phyloP scores from a whole-genome alignment of 768 basidiomycete species.

The Tricholoma bakamatsutake region DNA sequence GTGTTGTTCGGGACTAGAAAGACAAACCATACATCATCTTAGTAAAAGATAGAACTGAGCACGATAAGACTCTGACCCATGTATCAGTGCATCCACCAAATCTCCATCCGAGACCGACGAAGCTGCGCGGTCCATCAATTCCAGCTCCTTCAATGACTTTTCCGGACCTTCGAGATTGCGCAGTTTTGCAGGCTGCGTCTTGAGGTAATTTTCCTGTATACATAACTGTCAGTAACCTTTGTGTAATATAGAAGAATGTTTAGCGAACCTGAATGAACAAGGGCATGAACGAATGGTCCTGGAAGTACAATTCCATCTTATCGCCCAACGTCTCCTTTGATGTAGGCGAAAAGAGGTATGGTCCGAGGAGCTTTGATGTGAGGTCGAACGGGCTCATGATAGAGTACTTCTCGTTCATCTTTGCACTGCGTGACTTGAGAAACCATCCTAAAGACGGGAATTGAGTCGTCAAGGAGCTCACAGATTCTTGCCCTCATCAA shows the following conservation, averaged over 20 bases:
- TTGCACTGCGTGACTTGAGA: conserved; percentile 43
- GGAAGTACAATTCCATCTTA: conserved; percentile 96
- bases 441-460: neutral
- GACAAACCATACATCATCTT: neutral
- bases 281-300: conserved; percentile 91
- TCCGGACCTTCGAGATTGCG: conserved; percentile 58
- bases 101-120: conserved; percentile 94
- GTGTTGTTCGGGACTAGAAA: conserved; percentile 81
- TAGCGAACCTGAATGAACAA: conserved; percentile 81
- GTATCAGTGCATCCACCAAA: conserved; percentile 88
- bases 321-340: conserved; percentile 78
- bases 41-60: neutral
- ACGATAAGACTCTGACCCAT: conserved; percentile 56
- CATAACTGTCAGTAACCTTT: neutral
- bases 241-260: neutral
- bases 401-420: conserved; percentile 88
- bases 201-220: conserved; percentile 89
- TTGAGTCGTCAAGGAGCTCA: conserved; percentile 32
- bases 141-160: conserved; percentile 62
- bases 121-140: conserved; percentile 83
- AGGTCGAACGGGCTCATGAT: conserved; percentile 92
- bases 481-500: conserved; percentile 90
- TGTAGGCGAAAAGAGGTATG: conserved; percentile 83
- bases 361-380: conserved; percentile 83
- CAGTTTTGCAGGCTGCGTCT: conserved; percentile 63